Evolutionary conservation across 768 basidiomycete species (phyloP).

Genomic region (Podaxis mareebaensis): DNA sequence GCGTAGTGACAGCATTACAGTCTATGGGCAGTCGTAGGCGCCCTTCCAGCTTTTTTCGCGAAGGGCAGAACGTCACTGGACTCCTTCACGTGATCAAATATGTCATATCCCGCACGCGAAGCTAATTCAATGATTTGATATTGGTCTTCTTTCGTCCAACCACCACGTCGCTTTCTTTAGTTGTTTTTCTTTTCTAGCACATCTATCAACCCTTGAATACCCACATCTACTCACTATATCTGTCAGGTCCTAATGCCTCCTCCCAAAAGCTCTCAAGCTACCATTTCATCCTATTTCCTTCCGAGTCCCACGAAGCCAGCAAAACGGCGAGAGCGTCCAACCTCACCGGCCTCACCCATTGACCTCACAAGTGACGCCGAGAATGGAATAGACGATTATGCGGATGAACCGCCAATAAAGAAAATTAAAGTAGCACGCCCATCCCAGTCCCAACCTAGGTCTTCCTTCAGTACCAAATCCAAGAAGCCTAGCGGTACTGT

Average conservation of each 20-base stretch:
- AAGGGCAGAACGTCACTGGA: neutral
- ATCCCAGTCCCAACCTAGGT: constrained; percentile 10
- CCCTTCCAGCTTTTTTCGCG: neutral
- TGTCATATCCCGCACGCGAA: neutral
- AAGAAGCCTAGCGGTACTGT: neutral
- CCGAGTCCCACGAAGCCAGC: constrained; percentile 22
- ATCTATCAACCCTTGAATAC: neutral
- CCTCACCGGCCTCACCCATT: constrained; percentile 39
- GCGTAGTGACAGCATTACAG: constrained; percentile 17
- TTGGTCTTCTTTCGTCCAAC: neutral
- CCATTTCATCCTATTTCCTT: constrained; percentile 42
- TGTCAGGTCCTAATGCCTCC: constrained; percentile 19
- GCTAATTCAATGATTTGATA: neutral
- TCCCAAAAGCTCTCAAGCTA: constrained; percentile 29
- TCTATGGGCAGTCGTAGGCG: neutral
- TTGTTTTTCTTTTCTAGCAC: neutral
- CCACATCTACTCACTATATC: neutral
- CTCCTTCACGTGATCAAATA: constrained; percentile 3
- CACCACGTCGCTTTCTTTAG: neutral
- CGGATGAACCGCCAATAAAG: constrained; percentile 28
- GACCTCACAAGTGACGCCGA: constrained; percentile 54
- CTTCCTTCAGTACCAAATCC: neutral
- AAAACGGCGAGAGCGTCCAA: constrained; percentile 28
- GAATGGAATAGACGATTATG: constrained; percentile 23
- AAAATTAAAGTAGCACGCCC: constrained; percentile 14